Base-by-base conservation (phyloP, 192 early-diverging fungal species). In the Podochytrium sp. region DNA sequence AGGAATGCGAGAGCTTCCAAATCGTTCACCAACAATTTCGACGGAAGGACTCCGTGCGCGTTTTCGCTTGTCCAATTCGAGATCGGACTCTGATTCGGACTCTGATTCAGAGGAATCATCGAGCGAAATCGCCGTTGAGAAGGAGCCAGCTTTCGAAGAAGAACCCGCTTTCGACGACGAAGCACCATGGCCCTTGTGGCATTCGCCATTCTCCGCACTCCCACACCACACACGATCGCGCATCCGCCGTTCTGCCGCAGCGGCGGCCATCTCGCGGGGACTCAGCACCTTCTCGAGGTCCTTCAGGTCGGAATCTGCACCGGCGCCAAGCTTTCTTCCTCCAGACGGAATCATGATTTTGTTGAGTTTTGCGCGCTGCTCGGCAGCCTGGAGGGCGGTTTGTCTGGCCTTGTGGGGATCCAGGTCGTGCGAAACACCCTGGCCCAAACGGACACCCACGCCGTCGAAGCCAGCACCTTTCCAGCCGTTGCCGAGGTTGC, bases 181-280 rank as follows among this genome's bases (percentile, higher is more conserved):
- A 20, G 43, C 25, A 42, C 34, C 53, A 62, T 47, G 53, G 20
- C 37, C 50, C 38, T 55, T 68, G 30, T 56, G 14, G 47, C 20
- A 42, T 57, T 4, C 51, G 1, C 23, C 51, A 53, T 50, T 63
- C 66, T 73, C 63, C 10, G 3, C 49, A 49, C 72, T 81, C n/a
- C 90, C 91, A 70, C 92, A 93, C 92, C 91, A 92, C 0, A 89
- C 35, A 2, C 77, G 66, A 79, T 93, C 93, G 64, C 68, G 76
- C 50, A 67, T 71, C 27, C 93, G 69, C 50, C 84, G 69, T 75
- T 93, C 93, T 3, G 91, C 91, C n/a, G 91, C 90, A 71, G 78
- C 58, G 0, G 86, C 89, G 14, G 91, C 90, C 79, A 92, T 60
- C 67, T 91, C 80, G 14, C 68, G 75, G n/a, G 89, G 85, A 41